Percentiles rank a stretch among this genome's conserved stretches.
These are phyloP conservation scores for Draba incana DNA, from an alignment of 345 rosid species.

Conservation along the genomic window DNA sequence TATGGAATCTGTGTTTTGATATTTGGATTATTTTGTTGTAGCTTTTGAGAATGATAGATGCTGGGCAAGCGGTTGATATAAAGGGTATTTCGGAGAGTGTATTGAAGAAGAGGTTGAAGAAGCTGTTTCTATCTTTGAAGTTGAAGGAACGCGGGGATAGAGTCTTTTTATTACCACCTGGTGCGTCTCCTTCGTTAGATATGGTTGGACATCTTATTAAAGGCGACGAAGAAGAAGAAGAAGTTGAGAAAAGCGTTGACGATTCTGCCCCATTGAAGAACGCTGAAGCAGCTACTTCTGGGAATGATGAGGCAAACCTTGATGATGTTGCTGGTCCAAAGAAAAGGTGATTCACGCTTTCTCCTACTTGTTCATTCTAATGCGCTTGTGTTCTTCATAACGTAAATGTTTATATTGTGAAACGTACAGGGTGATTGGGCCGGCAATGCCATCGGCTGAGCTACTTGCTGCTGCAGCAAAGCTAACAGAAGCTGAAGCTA, in stretches of 20 bases:
- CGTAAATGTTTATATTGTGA: neutral
- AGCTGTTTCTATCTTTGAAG: conserved; percentile 65
- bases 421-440: conserved; percentile 74
- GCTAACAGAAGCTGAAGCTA: conserved; percentile 90
- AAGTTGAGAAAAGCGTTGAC: conserved; percentile 39
- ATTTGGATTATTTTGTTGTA: conserved; percentile 28
- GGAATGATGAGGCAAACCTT: conserved; percentile 33
- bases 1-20: neutral
- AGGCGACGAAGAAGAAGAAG: conserved; percentile 37
- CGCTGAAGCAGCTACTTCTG: conserved; percentile 30
- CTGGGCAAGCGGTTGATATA: conserved; percentile 93
- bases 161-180: conserved; percentile 63
- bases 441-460: conserved; percentile 94
- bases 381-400: neutral
- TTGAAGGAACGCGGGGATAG: conserved; percentile 71
- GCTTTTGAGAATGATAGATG: conserved; percentile 90
- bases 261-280: conserved; percentile 42
- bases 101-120: conserved; percentile 64
- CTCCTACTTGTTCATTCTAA: conserved; percentile 8
- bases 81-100: conserved; percentile 74
- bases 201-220: conserved; percentile 63
- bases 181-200: conserved; percentile 57
- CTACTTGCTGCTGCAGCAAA: conserved; percentile 94
- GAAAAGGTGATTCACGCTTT: conserved; percentile 55
- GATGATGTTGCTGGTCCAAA: conserved; percentile 60